Percentiles rank a stretch among this genome's conserved stretches.
These are phyloP conservation scores for Saccharum spontaneum DNA, from an alignment of 176 grass and related monocot species.

Conservation along the genomic window DNA sequence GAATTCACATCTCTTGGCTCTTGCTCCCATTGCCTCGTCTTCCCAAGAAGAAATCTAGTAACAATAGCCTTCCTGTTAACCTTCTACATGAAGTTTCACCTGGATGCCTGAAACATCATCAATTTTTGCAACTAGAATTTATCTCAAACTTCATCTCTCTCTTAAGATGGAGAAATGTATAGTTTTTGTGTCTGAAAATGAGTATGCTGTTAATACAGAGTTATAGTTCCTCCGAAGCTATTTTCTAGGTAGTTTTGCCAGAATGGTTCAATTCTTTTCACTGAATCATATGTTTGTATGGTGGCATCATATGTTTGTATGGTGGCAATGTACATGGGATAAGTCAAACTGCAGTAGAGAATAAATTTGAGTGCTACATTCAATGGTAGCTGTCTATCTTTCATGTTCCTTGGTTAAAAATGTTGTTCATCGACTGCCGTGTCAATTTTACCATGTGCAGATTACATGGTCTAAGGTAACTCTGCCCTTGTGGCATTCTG, in stretches of 20 bases:
- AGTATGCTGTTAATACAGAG: slow-evolving; percentile 11
- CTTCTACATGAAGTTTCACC: background rate
- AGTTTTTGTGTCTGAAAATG: background rate
- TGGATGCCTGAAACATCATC: background rate
- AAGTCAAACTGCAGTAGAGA: slow-evolving; percentile 1
- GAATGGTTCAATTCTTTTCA: background rate
- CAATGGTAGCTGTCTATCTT: slow-evolving; percentile 1
- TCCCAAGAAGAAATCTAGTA: slow-evolving; percentile 12
- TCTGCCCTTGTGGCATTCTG: background rate
- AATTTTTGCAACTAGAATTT: background rate
- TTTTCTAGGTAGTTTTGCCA: background rate
- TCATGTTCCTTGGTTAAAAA: background rate
- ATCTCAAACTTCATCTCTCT: slow-evolving; percentile 9
- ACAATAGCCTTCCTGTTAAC: background rate
- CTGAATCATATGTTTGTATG: slow-evolving; percentile 7
- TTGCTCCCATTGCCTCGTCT: background rate
- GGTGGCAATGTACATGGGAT: background rate
- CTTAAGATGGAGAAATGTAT: slow-evolving; percentile 6
- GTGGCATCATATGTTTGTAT: too few relatives aligned
- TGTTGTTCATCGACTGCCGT: background rate
- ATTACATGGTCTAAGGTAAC: background rate
- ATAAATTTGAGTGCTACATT: background rate
- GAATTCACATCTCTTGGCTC: background rate
- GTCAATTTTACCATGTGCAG: background rate
- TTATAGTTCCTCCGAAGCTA: background rate